phyloP scores from a whole-genome alignment of 164 flowering plant species.

The Santalum album region DNA sequence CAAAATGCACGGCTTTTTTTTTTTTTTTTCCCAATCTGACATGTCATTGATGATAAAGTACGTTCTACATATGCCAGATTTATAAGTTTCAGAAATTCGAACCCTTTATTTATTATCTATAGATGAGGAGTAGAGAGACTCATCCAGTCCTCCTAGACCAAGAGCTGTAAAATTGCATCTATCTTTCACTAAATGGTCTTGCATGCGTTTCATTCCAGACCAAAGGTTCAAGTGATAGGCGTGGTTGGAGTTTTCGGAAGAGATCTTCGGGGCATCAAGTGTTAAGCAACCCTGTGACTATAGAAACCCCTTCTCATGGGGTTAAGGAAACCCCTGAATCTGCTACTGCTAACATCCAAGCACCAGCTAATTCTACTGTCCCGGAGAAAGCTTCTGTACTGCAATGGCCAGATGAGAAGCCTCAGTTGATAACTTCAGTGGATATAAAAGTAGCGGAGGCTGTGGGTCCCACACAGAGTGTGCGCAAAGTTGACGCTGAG shows the following conservation, averaged over 20 bases:
- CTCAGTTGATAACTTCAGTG: conserved; percentile 15
- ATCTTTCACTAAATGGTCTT: conserved; percentile 2
- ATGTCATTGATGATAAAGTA: too few species aligned
- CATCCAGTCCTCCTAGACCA: too few species aligned
- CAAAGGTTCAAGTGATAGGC: conserved; percentile 54
- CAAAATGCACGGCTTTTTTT: too few species aligned
- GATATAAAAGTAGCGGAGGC: conserved; percentile 25
- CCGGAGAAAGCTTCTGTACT: conserved; percentile 39
- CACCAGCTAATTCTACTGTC: conserved; percentile 21
- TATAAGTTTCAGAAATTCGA: too few species aligned
- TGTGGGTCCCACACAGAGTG: too few species aligned
- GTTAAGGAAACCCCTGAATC: conserved; percentile 48
- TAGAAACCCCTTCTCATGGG: conserved; percentile 41
- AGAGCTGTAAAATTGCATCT: too few species aligned
- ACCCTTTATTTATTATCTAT: too few species aligned
- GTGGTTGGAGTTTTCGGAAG: conserved; percentile 92
- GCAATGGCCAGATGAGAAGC: conserved; percentile 37
- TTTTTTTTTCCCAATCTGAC: too few species aligned
- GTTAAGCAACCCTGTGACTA: conserved; percentile 52
- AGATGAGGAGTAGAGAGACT: too few species aligned
- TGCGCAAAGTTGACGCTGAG: conserved; percentile 16
- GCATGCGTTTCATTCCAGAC: conserved; percentile 25
- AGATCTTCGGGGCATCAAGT: conserved; percentile 76
- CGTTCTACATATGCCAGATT: not conserved
- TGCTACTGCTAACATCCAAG: conserved; percentile 19